Evolutionary conservation across 441 rosid genomes (phyloP), one percentile per base, ranked within the genome.

Genomic region (Biscutella auriculata): DNA sequence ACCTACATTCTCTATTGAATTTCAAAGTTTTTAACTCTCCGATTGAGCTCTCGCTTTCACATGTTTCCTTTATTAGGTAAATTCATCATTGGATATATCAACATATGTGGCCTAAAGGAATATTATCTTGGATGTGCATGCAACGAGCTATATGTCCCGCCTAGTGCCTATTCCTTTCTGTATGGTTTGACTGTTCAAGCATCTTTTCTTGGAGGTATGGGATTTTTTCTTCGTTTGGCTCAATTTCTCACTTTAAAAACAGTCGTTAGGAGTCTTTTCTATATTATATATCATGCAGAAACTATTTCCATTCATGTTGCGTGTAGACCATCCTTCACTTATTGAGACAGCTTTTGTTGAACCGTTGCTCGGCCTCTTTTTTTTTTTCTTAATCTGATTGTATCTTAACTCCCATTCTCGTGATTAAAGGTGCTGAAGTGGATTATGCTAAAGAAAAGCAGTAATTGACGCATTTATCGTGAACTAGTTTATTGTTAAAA

Each of bases 131-230:
- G 88, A 9, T 82, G 85, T 72, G 87, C 89, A 25, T 92, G 98
- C 71, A 77, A 75, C 46, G 95, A 86, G 79, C 71, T 86, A 48
- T 92, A 88, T 68, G 86, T 88, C 45, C 98, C 98, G 44, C 94
- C 96, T 48, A 83, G 96, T 73, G 98, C 95, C 30, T 92, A 86
- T 78, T 86, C 86, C 65, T 92, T 87, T 37, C 72, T 88, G 56
- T 83, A 83, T 63, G 98, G 98, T 57, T 75, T 86, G 79, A 86
- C 89, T n/a, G 94, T 88, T 75, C 87, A 88, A 77, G 88, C 96
- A 57, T 79, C 89, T 8, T 92, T 88, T 75, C 79, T 84, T 56
- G 78, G 89, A 80, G 96, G 98, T 92, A 72, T 68, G 65, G 67
- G 19, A 13, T 30, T 50, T 10, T 56, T 50, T 51, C 46, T 42